phyloP scores from a whole-genome alignment of 345 rosid genomes.

The Balakata baccata region DNA sequence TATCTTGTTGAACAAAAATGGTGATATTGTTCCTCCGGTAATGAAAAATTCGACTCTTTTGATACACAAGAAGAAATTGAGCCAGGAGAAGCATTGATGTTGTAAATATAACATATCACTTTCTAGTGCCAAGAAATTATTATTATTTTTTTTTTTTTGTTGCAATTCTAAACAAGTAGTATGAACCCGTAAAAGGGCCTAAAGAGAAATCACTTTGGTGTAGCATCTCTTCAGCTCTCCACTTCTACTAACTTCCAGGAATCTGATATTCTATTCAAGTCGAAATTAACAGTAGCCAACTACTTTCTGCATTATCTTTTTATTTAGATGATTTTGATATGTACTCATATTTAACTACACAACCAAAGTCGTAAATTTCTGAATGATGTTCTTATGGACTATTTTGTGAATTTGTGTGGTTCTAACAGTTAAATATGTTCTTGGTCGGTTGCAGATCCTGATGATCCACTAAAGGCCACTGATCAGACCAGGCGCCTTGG shows the following conservation, averaged over 20 bases:
- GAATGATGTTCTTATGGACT: neutral
- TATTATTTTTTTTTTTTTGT: neutral
- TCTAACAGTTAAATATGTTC: neutral
- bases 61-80: neutral
- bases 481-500: constrained; percentile 95
- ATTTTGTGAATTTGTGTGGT: neutral
- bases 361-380: neutral
- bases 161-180: neutral
- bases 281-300: neutral
- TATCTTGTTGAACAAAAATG: too few species aligned
- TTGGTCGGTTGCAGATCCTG: constrained; percentile 51
- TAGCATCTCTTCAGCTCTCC: neutral
- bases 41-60: too few species aligned
- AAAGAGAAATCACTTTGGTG: neutral
- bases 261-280: neutral
- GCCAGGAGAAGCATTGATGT: neutral
- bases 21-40: too few species aligned
- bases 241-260: neutral
- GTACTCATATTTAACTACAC: neutral
- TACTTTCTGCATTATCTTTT: neutral
- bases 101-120: neutral
- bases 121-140: neutral
- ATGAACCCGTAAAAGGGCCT: neutral
- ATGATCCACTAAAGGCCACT: constrained; percentile 93
- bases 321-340: neutral